A percentile compares a stretch with the other conserved stretches of the same genome.
Conservation (phyloP, 2,329 filamentous ascomycete species). For the Aspergillus fijiensis region DNA sequence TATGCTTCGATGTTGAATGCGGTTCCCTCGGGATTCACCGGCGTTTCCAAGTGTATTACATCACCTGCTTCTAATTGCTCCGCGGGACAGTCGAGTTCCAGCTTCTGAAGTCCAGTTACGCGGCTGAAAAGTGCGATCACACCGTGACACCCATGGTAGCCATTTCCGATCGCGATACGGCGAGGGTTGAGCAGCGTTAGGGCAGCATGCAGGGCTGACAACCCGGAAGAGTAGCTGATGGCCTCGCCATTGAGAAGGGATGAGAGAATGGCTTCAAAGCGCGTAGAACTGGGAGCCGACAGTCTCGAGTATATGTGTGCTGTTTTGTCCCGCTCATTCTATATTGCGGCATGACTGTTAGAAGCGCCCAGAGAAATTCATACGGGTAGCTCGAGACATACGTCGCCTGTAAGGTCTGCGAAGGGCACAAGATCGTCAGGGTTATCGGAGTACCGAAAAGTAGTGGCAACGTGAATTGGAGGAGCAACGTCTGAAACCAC, state of each 20-base stretch:
- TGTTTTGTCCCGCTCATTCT: conserved; percentile 27
- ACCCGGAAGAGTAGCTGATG: conserved; percentile 79
- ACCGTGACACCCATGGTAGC: conserved; percentile 93
- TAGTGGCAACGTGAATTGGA: conserved; percentile 86
- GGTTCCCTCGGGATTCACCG: conserved; percentile 84
- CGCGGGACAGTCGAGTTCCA: conserved; percentile 68
- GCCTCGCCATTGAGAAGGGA: conserved; percentile 65
- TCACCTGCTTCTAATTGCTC: conserved; percentile 72
- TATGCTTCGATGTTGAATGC: conserved; percentile 72
- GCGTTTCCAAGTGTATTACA: conserved; percentile 88
- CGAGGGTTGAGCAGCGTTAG: conserved; percentile 81
- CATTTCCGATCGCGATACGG: conserved; percentile 75
- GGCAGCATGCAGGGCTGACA: conserved; percentile 84
- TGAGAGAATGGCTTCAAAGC: conserved; percentile 79
- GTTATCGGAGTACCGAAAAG: conserved; percentile 76
- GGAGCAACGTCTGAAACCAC: conserved; percentile 77
- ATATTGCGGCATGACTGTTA: conserved; percentile 1
- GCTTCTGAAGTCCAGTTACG: conserved; percentile 70
- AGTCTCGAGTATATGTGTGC: conserved; percentile 81
- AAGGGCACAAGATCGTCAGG: conserved; percentile 62
- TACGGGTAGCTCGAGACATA: conserved; percentile 39
- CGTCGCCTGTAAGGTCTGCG: conserved; percentile 49
- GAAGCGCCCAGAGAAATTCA: neutral
- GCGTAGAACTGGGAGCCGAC: conserved; percentile 74
- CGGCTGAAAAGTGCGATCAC: conserved; percentile 72